Percentiles rank a stretch among this genome's conserved stretches.
Conservation (phyloP, 2,329 filamentous ascomycete species). For the Nakataea oryzae region DNA sequence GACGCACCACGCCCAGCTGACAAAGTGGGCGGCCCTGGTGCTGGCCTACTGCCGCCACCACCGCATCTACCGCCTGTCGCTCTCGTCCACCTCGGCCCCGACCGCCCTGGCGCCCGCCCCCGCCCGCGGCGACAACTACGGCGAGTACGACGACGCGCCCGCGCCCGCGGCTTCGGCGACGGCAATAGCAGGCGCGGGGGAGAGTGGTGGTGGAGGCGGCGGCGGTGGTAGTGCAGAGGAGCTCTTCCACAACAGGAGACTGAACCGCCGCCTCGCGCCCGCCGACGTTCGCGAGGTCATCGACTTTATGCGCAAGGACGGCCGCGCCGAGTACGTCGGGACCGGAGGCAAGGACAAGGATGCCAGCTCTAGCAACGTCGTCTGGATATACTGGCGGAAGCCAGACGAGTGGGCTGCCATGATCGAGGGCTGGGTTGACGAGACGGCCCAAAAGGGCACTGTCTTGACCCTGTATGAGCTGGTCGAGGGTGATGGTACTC, state of each 20-base stretch:
- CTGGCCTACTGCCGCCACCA: constrained; percentile 74
- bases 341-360: constrained; percentile 14
- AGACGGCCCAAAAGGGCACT: constrained; percentile 76
- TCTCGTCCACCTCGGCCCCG: constrained; percentile 29
- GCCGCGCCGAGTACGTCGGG: constrained; percentile 55
- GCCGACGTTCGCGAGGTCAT: constrained; percentile 47
- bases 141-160: constrained; percentile 9
- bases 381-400: constrained; percentile 75
- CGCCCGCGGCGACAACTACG: constrained; percentile 11
- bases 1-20: constrained; percentile 65
- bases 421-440: constrained; percentile 73
- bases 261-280: constrained; percentile 39
- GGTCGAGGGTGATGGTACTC: constrained; percentile 71
- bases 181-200: neutral
- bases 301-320: constrained; percentile 47
- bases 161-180: constrained; percentile 6
- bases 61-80: constrained; percentile 63
- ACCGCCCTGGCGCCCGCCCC: constrained; percentile 30
- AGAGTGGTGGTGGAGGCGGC: neutral
- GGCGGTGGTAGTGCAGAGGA: constrained; percentile 14
- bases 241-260: constrained; percentile 46
- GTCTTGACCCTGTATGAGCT: constrained; percentile 93
- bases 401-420: constrained; percentile 83
- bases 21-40: constrained; percentile 79
- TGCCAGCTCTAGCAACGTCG: constrained; percentile 37